Conservation (phyloP, 108 stramenopile species). For the Aureococcus anophagefferens region DNA sequence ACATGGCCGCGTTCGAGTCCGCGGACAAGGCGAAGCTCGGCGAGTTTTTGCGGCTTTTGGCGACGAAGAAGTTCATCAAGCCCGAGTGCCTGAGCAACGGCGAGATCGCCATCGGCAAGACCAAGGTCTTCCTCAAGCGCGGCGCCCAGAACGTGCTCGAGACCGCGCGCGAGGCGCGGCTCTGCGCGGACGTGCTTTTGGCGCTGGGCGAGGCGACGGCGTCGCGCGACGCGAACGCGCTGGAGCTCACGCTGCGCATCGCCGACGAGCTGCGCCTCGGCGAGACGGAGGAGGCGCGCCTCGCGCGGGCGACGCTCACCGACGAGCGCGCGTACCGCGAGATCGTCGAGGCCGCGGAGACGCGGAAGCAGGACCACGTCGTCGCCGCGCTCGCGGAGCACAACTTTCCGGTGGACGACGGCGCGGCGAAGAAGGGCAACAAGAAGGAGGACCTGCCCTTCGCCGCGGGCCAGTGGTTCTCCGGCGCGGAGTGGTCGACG, state of each 20-base stretch:
- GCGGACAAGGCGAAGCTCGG: not conserved
- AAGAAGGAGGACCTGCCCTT: too few species aligned
- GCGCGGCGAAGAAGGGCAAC: too few species aligned
- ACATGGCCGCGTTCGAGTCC: not conserved
- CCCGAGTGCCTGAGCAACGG: too few species aligned
- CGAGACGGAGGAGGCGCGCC: not conserved
- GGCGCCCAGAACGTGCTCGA: not conserved
- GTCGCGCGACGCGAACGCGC: not conserved
- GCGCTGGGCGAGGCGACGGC: not conserved
- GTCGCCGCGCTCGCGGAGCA: too few species aligned
- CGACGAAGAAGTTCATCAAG: too few species aligned
- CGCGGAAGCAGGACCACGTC: too few species aligned
- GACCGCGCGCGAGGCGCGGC: not conserved
- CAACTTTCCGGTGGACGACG: too few species aligned
- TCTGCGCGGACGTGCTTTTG: not conserved
- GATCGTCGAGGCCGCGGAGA: not conserved
- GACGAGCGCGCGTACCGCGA: not conserved
- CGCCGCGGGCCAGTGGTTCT: too few species aligned
- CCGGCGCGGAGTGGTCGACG: too few species aligned
- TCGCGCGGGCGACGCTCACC: not conserved
- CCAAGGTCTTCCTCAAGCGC: not conserved
- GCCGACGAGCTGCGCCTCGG: not conserved
- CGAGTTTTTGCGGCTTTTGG: not conserved
- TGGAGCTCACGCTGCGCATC: not conserved
- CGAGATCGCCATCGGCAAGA: not conserved